phyloP scores from a whole-genome alignment of 306 rosid species.

The barrel medic (Medicago truncatula) region DNA sequence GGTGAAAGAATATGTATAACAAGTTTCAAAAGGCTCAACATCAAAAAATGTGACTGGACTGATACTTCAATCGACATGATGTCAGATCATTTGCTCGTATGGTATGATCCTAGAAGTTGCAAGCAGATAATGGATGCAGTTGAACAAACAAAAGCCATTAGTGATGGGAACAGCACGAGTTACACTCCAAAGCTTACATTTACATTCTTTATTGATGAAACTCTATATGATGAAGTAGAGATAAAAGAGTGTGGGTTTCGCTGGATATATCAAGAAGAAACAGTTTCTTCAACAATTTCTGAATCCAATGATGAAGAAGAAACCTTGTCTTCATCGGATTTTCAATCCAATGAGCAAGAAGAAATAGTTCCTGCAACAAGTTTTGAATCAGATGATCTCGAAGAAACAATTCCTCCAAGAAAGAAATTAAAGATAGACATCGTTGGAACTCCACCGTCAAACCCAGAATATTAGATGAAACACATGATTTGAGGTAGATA shows the following conservation, averaged over 20 bases:
- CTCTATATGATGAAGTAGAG: not conserved
- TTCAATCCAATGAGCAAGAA: not conserved
- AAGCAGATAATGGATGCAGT: not conserved
- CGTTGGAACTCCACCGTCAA: too few relatives aligned
- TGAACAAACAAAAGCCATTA: not conserved
- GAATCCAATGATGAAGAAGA: not conserved
- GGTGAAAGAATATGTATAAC: not conserved
- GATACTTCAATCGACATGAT: not conserved
- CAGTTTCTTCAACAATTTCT: not conserved
- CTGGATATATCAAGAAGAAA: not conserved
- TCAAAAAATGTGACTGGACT: too few relatives aligned
- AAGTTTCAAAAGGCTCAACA: not conserved
- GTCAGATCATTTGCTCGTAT: conserved; percentile 19
- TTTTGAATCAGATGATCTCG: not conserved
- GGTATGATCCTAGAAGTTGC: not conserved
- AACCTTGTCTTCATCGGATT: not conserved
- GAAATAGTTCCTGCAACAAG: not conserved
- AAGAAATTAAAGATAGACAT: too few relatives aligned
- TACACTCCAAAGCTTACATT: conserved; percentile 13
- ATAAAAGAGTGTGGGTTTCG: not conserved
- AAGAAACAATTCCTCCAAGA: too few relatives aligned
- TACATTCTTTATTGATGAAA: conserved; percentile 16
- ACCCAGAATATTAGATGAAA: too few relatives aligned
- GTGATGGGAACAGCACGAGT: not conserved
- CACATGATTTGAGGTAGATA: too few relatives aligned